A percentile compares a stretch with the other conserved stretches of the same genome.
Evolutionary conservation across 2,329 filamentous ascomycete genomes (phyloP).

Genomic region (Colletotrichum caudatum): DNA sequence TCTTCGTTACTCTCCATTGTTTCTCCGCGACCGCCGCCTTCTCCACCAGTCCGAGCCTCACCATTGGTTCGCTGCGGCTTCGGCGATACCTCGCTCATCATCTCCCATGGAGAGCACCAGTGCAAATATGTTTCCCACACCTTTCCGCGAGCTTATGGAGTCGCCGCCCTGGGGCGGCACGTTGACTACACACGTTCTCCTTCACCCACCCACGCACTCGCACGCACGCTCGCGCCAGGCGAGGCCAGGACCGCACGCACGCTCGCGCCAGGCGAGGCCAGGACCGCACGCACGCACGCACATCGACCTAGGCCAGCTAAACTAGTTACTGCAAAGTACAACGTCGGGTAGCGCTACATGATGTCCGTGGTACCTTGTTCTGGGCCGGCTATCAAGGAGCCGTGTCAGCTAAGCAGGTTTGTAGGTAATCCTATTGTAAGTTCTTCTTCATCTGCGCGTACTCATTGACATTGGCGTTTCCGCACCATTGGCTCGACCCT

Average conservation of each 20-base stretch:
- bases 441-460: slow-evolving; percentile 30
- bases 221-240: not conserved
- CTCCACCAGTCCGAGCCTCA: slow-evolving; percentile 21
- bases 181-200: not conserved
- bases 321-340: slow-evolving; percentile 2
- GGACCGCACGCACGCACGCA: not conserved
- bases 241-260: not conserved
- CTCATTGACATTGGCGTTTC: slow-evolving; percentile 21
- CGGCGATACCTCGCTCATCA: slow-evolving; percentile 41
- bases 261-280: not conserved
- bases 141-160: slow-evolving; percentile 29
- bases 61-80: slow-evolving; percentile 35
- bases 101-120: slow-evolving; percentile 20
- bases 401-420: slow-evolving; percentile 25
- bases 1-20: not conserved
- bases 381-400: slow-evolving; percentile 23
- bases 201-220: not conserved
- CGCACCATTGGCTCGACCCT: slow-evolving; percentile 23
- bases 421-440: slow-evolving; percentile 41
- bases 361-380: slow-evolving; percentile 31
- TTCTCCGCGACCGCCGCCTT: not conserved
- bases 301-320: slow-evolving; percentile 10
- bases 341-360: slow-evolving; percentile 29
- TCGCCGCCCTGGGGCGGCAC: slow-evolving; percentile 32
- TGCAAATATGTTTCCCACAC: slow-evolving; percentile 7